These are phyloP conservation scores for Pyricularia pennisetigena DNA, from an alignment of 2,329 filamentous ascomycete genomes.

Conservation along the genomic window DNA sequence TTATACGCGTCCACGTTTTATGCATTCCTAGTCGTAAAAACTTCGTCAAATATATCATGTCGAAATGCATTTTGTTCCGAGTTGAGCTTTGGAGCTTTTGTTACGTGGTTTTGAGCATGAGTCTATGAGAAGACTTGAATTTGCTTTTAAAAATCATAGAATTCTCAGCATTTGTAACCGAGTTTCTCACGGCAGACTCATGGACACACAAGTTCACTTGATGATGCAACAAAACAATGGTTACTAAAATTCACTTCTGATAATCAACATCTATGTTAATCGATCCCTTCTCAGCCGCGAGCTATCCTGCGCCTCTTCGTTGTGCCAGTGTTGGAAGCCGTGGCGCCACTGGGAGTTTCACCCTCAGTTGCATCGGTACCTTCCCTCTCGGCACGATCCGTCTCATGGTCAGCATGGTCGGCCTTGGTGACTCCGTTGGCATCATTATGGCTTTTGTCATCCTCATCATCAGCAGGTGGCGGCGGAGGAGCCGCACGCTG, in stretches of 20 bases:
- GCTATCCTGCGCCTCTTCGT: slow-evolving; percentile 15
- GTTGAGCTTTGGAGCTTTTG: too few species aligned
- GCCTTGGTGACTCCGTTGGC: slow-evolving; percentile 8
- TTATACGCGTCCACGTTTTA: neutral
- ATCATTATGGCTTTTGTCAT: slow-evolving; percentile 4
- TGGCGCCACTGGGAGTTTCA: neutral
- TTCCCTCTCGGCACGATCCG: slow-evolving; percentile 5
- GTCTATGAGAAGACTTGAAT: too few species aligned
- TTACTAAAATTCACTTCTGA: neutral
- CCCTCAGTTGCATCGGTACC: slow-evolving; percentile 1
- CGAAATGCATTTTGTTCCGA: neutral
- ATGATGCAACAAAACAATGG: neutral
- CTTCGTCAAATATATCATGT: neutral
- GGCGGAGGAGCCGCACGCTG: slow-evolving; percentile 31
- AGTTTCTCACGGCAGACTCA: too few species aligned
- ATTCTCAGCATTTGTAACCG: too few species aligned
- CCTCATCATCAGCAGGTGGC: slow-evolving; percentile 12
- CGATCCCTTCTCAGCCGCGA: slow-evolving; percentile 8
- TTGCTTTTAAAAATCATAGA: too few species aligned
- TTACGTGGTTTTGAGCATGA: too few species aligned
- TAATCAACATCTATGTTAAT: neutral
- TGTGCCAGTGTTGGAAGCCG: slow-evolving; percentile 10
- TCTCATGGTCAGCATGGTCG: slow-evolving; percentile 3
- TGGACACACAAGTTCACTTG: neutral
- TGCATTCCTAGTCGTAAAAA: neutral